Conservation (phyloP, 352 stramenopile genomes). For the Peronospora belbahrii region DNA sequence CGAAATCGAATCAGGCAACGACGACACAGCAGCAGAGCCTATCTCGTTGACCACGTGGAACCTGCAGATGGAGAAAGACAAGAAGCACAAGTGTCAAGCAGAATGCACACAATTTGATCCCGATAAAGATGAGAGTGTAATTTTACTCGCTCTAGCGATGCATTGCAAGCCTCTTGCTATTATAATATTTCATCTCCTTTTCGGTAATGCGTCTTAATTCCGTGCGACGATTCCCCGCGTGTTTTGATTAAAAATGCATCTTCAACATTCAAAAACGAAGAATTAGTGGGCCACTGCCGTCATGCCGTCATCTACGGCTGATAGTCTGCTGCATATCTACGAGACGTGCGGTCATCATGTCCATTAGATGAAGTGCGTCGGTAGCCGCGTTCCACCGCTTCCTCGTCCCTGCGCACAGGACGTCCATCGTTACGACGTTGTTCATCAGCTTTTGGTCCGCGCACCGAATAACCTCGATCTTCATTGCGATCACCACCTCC, state of each 20-base stretch:
- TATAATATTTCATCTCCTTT: constrained; percentile 17
- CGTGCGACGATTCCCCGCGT: not conserved
- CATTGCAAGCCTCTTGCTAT: constrained; percentile 1
- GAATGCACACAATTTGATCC: constrained; percentile 2
- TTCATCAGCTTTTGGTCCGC: constrained; percentile 14
- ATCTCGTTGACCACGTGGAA: constrained; percentile 10
- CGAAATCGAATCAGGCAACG: constrained; percentile 21
- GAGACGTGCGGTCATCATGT: constrained; percentile 49
- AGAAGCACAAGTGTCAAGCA: not conserved
- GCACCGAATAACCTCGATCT: constrained; percentile 29
- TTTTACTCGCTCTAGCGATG: constrained; percentile 5
- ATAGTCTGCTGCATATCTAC: constrained; percentile 43
- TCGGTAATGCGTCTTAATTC: not conserved
- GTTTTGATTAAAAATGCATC: constrained; percentile 8
- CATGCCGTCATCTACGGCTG: constrained; percentile 22
- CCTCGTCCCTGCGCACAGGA: constrained; percentile 20
- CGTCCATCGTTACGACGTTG: constrained; percentile 13
- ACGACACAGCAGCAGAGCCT: constrained; percentile 3
- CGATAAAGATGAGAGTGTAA: constrained; percentile 19
- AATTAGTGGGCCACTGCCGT: not conserved
- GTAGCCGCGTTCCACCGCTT: constrained; percentile 32
- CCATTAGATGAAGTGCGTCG: constrained; percentile 29
- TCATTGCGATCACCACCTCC: constrained; percentile 24
- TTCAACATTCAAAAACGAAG: constrained; percentile 2
- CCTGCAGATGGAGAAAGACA: not conserved